Conservation (phyloP, 1,284 basidiomycete genomes). For the Rhodotorula sp. region DNA sequence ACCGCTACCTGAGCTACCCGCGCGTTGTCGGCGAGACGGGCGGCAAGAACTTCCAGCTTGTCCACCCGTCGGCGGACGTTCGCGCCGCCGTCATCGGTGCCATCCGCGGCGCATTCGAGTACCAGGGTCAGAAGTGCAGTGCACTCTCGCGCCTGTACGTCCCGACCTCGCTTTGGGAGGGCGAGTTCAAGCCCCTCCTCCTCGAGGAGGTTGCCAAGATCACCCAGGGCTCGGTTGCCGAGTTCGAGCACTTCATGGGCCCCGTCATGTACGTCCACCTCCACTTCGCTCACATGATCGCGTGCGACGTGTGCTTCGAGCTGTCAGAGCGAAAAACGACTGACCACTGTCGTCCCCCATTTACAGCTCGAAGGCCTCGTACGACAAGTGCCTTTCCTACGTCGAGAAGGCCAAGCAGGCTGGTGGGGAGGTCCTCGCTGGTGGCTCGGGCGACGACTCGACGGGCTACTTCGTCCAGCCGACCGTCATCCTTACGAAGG, state of each 20-base stretch:
- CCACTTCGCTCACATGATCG: background rate
- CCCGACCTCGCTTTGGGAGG: conserved; percentile 74
- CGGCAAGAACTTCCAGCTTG: conserved; percentile 97
- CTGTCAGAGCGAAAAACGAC: too few relatives aligned
- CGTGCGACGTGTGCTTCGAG: too few relatives aligned
- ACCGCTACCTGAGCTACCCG: conserved; percentile 83
- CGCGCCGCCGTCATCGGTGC: conserved; percentile 85
- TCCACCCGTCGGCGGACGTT: conserved; percentile 85
- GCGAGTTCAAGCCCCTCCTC: conserved; percentile 77
- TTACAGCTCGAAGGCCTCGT: conserved; percentile 72
- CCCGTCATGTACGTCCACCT: conserved; percentile 77
- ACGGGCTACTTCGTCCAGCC: conserved; percentile 93
- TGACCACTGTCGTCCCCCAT: background rate
- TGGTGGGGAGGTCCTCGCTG: conserved; percentile 84
- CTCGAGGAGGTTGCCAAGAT: conserved; percentile 76
- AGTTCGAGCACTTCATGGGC: conserved; percentile 87
- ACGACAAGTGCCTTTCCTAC: conserved; percentile 82
- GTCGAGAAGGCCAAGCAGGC: conserved; percentile 84
- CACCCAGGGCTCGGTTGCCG: conserved; percentile 75
- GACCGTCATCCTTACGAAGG: conserved; percentile 90
- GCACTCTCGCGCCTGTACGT: conserved; percentile 92
- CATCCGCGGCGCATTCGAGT: conserved; percentile 91
- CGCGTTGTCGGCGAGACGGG: conserved; percentile 91
- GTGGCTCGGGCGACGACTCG: conserved; percentile 81
- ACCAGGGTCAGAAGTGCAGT: conserved; percentile 97